Percentiles rank a stretch among this genome's conserved stretches.
Conservation (phyloP, 192 early-diverging fungal genomes). For the Obelidium mucronatum region DNA sequence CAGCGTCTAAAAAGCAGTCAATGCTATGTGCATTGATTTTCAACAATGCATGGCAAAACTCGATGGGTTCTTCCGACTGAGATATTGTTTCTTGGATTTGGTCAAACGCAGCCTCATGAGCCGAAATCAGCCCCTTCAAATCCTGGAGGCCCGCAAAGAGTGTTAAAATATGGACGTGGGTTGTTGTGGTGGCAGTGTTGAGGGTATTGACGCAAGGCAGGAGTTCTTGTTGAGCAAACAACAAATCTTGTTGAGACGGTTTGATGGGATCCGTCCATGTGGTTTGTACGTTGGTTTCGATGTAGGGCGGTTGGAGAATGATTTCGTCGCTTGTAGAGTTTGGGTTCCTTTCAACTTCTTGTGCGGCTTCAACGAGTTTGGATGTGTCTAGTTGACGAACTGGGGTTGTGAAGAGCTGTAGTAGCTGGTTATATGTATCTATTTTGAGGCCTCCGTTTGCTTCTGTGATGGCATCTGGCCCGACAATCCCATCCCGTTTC, state of each 20-base stretch:
- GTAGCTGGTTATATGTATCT: conserved; percentile 1
- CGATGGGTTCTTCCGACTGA: neutral
- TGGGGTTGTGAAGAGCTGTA: neutral
- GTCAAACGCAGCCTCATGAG: neutral
- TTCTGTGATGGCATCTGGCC: neutral
- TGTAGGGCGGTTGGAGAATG: neutral
- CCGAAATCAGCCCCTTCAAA: neutral
- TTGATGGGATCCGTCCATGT: neutral
- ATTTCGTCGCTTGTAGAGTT: neutral
- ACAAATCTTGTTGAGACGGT: neutral
- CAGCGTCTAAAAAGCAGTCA: neutral
- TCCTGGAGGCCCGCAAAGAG: neutral
- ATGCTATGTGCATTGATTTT: neutral
- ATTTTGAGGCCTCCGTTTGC: neutral
- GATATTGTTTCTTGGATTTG: neutral
- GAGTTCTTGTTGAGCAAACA: neutral
- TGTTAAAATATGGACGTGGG: neutral
- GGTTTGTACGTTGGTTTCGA: neutral
- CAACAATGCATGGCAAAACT: neutral
- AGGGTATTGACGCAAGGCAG: neutral
- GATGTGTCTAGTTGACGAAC: neutral
- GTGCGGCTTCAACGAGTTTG: neutral
- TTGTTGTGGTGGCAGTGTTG: neutral
- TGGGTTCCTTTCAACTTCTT: too few relatives aligned
- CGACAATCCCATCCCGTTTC: neutral